Conservation (phyloP, 257 asterid species). For the Apocynum venetum region DNA sequence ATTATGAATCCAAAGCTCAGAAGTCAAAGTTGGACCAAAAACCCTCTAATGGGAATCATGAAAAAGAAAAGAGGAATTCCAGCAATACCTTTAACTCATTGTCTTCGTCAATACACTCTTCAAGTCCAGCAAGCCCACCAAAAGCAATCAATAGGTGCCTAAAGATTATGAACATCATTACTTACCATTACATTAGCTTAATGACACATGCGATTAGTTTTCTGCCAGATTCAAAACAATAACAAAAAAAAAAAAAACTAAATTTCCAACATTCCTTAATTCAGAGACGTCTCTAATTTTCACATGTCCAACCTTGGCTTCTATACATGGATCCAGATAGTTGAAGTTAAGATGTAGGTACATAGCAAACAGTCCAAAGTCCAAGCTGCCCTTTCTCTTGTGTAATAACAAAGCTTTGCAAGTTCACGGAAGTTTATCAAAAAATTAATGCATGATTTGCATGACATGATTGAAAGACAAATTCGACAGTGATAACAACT, state of each 20-base stretch:
- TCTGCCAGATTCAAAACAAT: not conserved
- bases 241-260: not conserved
- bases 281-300: not conserved
- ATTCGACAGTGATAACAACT: not conserved
- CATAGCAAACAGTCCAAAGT: not conserved
- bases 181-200: not conserved
- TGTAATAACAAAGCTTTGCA: not conserved
- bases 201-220: not conserved
- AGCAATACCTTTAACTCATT: constrained; percentile 55
- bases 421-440: not conserved
- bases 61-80: not conserved
- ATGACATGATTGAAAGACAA: not conserved
- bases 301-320: not conserved
- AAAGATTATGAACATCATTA: constrained; percentile 2
- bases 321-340: not conserved
- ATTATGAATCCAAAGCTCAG: not conserved
- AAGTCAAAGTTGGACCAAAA: not conserved
- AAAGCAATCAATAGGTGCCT: constrained; percentile 95
- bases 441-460: not conserved
- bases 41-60: not conserved
- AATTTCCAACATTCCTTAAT: not conserved
- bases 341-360: not conserved
- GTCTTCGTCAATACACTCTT: constrained; percentile 89
- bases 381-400: not conserved
- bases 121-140: constrained; percentile 98